Conservation (phyloP, 805 yeast genomes). For the Candida gorgasii region DNA sequence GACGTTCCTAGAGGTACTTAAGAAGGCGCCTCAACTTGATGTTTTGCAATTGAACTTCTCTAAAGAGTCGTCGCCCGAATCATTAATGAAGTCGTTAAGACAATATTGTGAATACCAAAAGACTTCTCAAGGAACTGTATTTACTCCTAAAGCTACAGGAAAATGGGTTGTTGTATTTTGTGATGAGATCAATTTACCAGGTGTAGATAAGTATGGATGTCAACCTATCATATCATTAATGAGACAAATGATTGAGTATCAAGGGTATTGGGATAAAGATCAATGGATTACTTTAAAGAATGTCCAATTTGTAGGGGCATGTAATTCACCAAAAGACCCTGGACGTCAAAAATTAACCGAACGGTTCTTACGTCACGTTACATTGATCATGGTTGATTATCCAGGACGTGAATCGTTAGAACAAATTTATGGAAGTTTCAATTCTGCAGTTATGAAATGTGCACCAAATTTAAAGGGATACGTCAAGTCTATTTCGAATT, state of each 20-base stretch:
- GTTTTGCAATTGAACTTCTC: slow-evolving; percentile 78
- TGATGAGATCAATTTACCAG: slow-evolving; percentile 88
- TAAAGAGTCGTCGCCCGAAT: slow-evolving; percentile 67
- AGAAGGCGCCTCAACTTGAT: slow-evolving; percentile 56
- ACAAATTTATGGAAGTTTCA: slow-evolving; percentile 67
- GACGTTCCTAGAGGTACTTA: slow-evolving; percentile 72
- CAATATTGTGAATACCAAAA: slow-evolving; percentile 67
- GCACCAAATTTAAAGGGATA: slow-evolving; percentile 63
- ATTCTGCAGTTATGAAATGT: slow-evolving; percentile 53
- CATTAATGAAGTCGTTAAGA: slow-evolving; percentile 64
- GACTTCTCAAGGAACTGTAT: slow-evolving; percentile 49
- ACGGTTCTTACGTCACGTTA: slow-evolving; percentile 66
- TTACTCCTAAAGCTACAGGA: slow-evolving; percentile 62
- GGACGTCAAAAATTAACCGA: slow-evolving; percentile 63
- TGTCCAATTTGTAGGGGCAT: slow-evolving; percentile 90
- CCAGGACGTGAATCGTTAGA: slow-evolving; percentile 64
- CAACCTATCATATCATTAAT: slow-evolving; percentile 71
- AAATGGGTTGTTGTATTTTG: slow-evolving; percentile 82
- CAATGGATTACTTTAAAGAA: slow-evolving; percentile 67
- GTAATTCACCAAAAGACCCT: slow-evolving; percentile 83
- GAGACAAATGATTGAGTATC: slow-evolving; percentile 69
- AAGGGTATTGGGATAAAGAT: slow-evolving; percentile 73
- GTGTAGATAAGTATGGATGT: slow-evolving; percentile 67
- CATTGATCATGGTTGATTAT: slow-evolving; percentile 73
- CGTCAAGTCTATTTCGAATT: slow-evolving; percentile 50